Conservation (phyloP, 2,329 filamentous ascomycete genomes). For the Paecilomyces niveus region DNA sequence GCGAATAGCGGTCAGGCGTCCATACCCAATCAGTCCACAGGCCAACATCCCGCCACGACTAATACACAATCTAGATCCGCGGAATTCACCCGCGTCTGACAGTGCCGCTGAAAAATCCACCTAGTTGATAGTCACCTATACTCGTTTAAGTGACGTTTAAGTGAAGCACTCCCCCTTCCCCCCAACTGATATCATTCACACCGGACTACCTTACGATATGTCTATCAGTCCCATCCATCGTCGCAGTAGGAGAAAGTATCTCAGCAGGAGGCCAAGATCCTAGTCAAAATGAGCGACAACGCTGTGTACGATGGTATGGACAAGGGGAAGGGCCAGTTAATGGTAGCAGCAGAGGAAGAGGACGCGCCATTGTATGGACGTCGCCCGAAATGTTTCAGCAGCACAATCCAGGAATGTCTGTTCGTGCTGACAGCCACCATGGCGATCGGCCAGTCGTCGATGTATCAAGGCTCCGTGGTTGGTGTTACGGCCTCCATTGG, state of each 20-base stretch:
- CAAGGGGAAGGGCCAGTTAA: not conserved
- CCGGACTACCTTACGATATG: not conserved
- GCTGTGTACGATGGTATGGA: not conserved
- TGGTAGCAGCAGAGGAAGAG: not conserved
- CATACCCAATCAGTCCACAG: not conserved
- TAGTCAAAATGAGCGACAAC: not conserved
- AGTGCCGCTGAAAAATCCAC: not conserved
- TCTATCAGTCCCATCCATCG: not conserved
- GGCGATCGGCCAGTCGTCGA: slow-evolving; percentile 56
- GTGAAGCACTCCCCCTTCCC: not conserved
- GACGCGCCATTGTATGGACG: not conserved
- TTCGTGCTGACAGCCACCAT: slow-evolving; percentile 62
- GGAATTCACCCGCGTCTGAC: not conserved
- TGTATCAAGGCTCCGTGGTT: slow-evolving; percentile 52
- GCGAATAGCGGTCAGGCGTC: not conserved
- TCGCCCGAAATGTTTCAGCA: slow-evolving; percentile 47
- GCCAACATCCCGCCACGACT: not conserved
- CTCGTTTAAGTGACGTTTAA: no score
- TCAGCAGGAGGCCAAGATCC: not conserved
- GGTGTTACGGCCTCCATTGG: slow-evolving; percentile 59
- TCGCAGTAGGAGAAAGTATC: not conserved
- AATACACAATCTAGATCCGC: not conserved
- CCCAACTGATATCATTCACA: not conserved
- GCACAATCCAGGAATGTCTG: slow-evolving; percentile 55
- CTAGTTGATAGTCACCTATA: not conserved